Evolutionary conservation across 331 rosid species (phyloP), one percentile per base, ranked within the genome.

Genomic region (Phaseolus coccineus): DNA sequence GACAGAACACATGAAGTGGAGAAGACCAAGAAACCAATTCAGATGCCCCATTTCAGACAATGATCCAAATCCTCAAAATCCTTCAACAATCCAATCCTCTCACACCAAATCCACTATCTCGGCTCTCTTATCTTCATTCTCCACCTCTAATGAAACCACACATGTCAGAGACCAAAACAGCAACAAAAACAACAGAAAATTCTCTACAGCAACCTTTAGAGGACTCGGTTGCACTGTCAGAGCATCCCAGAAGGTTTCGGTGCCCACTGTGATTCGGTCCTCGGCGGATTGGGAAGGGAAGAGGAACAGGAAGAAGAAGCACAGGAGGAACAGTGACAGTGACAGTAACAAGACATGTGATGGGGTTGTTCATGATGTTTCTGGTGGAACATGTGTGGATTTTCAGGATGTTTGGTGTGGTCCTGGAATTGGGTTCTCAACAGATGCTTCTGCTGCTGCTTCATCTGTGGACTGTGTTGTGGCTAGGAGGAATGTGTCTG

Each of bases 331-430:
- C 77, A 14, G 24, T 30, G 80, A 76, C 77, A 82, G 80, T 65
- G 86, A 69, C 24, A 85, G 47, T 33, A n/a, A 6, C 28, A 67
- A 16, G 6, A 70, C 83, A 77, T 66, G 69, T 77, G 83, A 65
- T 68, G 88, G 82, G 25, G 69, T 62, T 19, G 78, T 76, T 70
- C 83, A 53, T 73, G 94, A 84, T 72, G 77, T 51, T 50, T 82
- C 88, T 62, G 28, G 3, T 14, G 80, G 75, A 3, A 69, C 86
- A 14, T 82, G 80, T 79, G 84, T 91, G 72, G 95, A 88, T 84
- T 88, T 88, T 85, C 94, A 89, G 53, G 99, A 96, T 86, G 99
- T 91, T 46, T 93, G 99, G 96, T 96, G 99, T 80, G 98, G 98
- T 16, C 99, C 99, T 5, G 97, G 97, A 80, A 89, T 91, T 84